phyloP scores from a whole-genome alignment of 768 basidiomycete genomes.

The Termitomyces sp. region DNA sequence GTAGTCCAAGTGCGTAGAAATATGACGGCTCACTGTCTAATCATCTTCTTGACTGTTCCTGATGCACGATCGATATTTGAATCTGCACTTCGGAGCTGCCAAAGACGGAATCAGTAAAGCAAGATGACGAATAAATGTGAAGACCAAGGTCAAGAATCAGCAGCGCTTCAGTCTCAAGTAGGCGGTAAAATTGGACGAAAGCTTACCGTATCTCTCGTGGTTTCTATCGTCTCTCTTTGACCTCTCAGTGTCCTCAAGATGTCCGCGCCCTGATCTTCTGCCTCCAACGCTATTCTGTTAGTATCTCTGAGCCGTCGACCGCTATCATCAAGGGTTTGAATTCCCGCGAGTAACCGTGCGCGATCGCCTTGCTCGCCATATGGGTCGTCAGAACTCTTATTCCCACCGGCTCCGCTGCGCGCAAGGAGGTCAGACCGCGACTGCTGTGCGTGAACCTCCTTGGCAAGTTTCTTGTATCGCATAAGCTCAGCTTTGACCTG shows the following conservation, averaged over 20 bases:
- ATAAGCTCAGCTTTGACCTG: conserved; percentile 68
- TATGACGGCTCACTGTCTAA: conserved; percentile 65
- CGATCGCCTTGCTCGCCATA: conserved; percentile 64
- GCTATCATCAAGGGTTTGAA: conserved; percentile 72
- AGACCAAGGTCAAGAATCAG: neutral
- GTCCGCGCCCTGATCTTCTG: conserved; percentile 87
- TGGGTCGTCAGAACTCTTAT: conserved; percentile 61
- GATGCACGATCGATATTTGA: conserved; percentile 82
- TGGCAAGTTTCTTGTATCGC: conserved; percentile 73
- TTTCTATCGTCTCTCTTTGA: conserved; percentile 91
- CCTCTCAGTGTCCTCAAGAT: conserved; percentile 76
- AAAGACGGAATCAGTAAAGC: neutral
- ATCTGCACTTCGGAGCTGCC: conserved; percentile 77
- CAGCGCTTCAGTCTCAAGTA: neutral
- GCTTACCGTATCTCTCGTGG: conserved; percentile 77
- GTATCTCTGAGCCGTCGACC: conserved; percentile 69
- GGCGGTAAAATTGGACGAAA: neutral
- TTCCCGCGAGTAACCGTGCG: conserved; percentile 69
- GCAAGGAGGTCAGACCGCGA: conserved; percentile 59
- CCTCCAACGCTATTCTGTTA: conserved; percentile 87
- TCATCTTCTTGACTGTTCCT: conserved; percentile 90
- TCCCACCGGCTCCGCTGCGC: conserved; percentile 13
- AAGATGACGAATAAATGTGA: neutral
- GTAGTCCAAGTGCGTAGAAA: neutral
- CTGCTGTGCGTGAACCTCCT: conserved; percentile 56